These are phyloP conservation scores for Ambrosiella cleistominuta DNA, from an alignment of 2,329 filamentous ascomycete species.

Conservation along the genomic window DNA sequence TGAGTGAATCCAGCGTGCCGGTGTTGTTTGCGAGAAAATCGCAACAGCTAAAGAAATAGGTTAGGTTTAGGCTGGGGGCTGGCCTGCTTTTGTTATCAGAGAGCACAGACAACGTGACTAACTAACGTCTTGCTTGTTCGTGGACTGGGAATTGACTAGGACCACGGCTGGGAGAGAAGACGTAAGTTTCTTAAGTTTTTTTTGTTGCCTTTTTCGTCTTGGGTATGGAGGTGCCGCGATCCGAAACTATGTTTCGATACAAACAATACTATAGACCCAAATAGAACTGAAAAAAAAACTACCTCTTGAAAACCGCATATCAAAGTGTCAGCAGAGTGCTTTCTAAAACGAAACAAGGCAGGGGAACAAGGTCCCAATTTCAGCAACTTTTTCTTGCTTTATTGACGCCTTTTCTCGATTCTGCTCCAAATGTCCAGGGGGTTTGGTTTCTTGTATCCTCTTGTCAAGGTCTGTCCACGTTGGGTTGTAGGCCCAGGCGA, in stretches of 20 bases:
- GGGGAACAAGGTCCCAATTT: background rate
- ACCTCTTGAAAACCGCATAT: background rate
- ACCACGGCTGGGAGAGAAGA: background rate
- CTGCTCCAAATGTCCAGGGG: background rate
- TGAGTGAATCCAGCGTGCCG: slow-evolving; percentile 13
- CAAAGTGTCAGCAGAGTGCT: background rate
- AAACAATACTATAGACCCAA: background rate
- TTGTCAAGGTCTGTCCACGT: too few species aligned
- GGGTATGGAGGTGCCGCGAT: background rate
- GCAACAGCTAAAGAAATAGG: background rate
- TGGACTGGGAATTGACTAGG: background rate
- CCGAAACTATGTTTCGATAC: background rate
- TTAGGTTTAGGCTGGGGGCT: background rate
- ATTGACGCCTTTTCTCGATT: background rate
- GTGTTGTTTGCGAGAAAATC: background rate
- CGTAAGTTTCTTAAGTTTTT: background rate
- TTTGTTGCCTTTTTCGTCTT: background rate
- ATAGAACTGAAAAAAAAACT: background rate
- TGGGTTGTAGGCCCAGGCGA: too few species aligned
- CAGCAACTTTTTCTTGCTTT: background rate
- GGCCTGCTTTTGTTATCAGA: background rate
- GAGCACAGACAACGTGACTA: background rate
- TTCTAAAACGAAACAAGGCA: background rate
- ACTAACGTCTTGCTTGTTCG: background rate
- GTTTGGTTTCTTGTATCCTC: background rate